These are phyloP conservation scores for Epicoccum sorghinum DNA, from an alignment of 2,329 filamentous ascomycete genomes.

Conservation along the genomic window DNA sequence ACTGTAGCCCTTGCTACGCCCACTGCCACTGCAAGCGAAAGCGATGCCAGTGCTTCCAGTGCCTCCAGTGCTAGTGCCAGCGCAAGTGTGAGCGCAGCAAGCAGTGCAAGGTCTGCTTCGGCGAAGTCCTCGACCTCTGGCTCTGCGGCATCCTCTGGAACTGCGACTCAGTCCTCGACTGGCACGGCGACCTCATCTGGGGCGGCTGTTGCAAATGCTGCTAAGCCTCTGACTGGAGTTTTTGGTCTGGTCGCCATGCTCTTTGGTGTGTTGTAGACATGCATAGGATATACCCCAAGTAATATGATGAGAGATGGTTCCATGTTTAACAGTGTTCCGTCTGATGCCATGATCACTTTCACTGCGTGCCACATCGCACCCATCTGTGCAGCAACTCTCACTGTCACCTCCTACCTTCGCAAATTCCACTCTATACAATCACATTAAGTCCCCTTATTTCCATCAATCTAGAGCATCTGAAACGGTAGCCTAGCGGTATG, in stretches of 20 bases:
- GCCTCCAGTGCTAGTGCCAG: neutral
- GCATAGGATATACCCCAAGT: too few relatives aligned
- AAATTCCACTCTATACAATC: too few relatives aligned
- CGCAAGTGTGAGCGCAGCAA: conserved; percentile 1
- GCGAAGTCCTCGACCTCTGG: conserved; percentile 6
- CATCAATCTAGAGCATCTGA: too few relatives aligned
- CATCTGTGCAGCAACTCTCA: too few relatives aligned
- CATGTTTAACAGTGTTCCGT: too few relatives aligned
- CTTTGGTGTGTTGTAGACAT: conserved; percentile 4
- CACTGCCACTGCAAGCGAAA: neutral
- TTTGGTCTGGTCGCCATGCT: conserved; percentile 14
- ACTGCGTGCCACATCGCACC: too few relatives aligned
- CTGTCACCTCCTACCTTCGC: too few relatives aligned
- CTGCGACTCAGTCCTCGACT: conserved; percentile 11
- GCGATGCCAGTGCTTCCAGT: neutral
- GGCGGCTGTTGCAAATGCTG: conserved; percentile 8
- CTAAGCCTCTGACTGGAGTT: conserved; percentile 8
- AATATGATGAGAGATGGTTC: too few relatives aligned
- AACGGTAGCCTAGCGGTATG: too few relatives aligned
- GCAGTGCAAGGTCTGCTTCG: conserved; percentile 1
- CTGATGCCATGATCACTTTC: too few relatives aligned
- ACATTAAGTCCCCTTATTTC: too few relatives aligned
- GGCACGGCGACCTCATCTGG: conserved; percentile 3
- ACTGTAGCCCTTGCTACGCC: conserved; percentile 1
- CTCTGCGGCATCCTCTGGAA: conserved; percentile 2